Evolutionary conservation across 2,329 filamentous ascomycete species (phyloP).

Genomic region (Chaetomiaceae sp.): DNA sequence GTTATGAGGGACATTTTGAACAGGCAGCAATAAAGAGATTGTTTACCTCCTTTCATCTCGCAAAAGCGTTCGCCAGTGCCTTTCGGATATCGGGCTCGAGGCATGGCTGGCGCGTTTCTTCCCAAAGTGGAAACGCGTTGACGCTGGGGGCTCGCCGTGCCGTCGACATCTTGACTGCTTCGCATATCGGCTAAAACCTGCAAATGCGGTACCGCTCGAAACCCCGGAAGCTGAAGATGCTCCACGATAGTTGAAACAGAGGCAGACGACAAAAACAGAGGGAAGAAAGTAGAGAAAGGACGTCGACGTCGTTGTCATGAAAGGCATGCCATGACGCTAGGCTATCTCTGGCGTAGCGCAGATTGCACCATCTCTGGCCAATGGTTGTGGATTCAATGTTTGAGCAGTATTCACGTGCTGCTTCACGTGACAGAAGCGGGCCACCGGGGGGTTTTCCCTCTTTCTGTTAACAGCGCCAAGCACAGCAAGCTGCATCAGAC

Average conservation of each 20-base stretch:
- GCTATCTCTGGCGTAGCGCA: constrained; percentile 21
- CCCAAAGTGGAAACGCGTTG: constrained; percentile 10
- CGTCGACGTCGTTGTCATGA: constrained; percentile 17
- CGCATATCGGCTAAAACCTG: background rate
- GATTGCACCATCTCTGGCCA: constrained; percentile 26
- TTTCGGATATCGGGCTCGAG: background rate
- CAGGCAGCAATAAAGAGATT: background rate
- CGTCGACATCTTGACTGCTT: too few relatives aligned
- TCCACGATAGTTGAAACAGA: background rate
- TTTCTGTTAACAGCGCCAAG: too few relatives aligned
- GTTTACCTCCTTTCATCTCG: background rate
- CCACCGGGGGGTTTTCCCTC: too few relatives aligned
- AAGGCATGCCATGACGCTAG: constrained; percentile 9
- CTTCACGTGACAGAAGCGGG: background rate
- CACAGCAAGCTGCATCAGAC: too few relatives aligned
- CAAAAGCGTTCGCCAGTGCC: background rate
- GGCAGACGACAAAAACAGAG: background rate
- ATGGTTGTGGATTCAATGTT: background rate
- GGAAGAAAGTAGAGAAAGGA: constrained; percentile 7
- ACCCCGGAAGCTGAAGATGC: background rate
- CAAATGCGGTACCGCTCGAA: constrained; percentile 3
- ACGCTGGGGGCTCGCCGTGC: background rate
- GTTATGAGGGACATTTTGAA: too few relatives aligned
- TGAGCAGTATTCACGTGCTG: background rate
- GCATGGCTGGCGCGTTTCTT: constrained; percentile 1